Percentiles rank a stretch among this genome's conserved stretches.
Evolutionary conservation across 169 alveolate species (phyloP).

Genomic region (Cryptosporidium sp.): DNA sequence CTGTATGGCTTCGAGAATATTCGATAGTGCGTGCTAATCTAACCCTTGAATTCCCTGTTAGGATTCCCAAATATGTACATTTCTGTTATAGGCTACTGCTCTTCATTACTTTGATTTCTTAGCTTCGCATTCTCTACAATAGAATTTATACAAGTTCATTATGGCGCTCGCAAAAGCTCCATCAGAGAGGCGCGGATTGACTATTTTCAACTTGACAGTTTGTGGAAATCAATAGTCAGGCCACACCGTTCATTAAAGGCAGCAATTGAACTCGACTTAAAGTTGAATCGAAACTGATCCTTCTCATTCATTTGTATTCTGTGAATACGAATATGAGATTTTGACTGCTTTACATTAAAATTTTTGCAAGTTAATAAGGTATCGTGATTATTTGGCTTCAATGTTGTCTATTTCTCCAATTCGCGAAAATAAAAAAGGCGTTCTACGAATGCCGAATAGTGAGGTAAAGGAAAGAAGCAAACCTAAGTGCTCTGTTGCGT

Average conservation of each 20-base stretch:
- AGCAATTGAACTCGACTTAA: background rate
- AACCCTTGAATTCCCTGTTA: background rate
- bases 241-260: conserved; percentile 3
- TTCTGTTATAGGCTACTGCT: background rate
- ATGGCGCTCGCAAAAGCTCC: background rate
- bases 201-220: background rate
- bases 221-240: conserved; percentile 4
- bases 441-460: conserved; percentile 15
- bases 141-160: too few species aligned
- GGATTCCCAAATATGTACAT: background rate
- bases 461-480: conserved; percentile 4
- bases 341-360: background rate
- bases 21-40: background rate
- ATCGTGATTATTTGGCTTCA: background rate
- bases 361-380: background rate
- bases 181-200: background rate
- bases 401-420: conserved; percentile 36
- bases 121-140: background rate
- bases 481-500: conserved; percentile 71
- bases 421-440: conserved; percentile 38
- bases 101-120: too few species aligned
- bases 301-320: background rate
- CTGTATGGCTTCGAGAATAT: background rate
- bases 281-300: background rate
- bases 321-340: conserved; percentile 7